phyloP scores from a whole-genome alignment of 108 stramenopile species.

The Halocafeteria seosinensis region DNA sequence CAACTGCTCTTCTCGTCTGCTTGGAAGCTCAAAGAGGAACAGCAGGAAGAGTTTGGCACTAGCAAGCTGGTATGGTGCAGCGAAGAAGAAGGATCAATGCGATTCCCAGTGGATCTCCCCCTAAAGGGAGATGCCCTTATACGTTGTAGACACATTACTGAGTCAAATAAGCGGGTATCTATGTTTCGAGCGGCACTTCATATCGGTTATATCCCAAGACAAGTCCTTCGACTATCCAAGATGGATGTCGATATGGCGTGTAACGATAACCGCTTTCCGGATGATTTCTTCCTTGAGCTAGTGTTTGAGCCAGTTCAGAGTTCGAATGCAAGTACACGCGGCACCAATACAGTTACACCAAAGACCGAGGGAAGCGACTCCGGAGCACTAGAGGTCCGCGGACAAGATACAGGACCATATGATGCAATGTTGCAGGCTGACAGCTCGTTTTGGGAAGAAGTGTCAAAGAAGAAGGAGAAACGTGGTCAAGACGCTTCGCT shows the following conservation, averaged over 20 bases:
- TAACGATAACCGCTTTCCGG: conserved; percentile 56
- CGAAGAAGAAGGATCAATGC: conserved; percentile 42
- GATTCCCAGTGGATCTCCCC: conserved; percentile 50
- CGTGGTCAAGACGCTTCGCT: neutral
- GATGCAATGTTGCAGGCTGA: neutral
- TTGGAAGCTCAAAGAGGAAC: conserved; percentile 44
- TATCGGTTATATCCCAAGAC: conserved; percentile 74
- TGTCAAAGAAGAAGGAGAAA: neutral
- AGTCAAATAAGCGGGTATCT: conserved; percentile 47
- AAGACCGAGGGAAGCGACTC: too few species aligned
- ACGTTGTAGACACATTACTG: conserved; percentile 59
- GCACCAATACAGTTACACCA: too few species aligned
- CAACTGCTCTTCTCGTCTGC: conserved; percentile 58
- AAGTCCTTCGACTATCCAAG: conserved; percentile 70
- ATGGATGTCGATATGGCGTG: conserved; percentile 80
- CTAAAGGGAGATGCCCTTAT: conserved; percentile 73
- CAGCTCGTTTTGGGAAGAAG: neutral
- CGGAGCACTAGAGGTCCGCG: neutral
- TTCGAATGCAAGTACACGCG: too few species aligned
- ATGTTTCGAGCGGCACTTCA: conserved; percentile 95
- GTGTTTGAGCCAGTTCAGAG: conserved; percentile 62
- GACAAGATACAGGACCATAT: neutral
- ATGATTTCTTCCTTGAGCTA: conserved; percentile 77
- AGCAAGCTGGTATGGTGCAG: conserved; percentile 29
- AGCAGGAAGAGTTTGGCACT: neutral